Percentiles rank a stretch among this genome's conserved stretches.
Evolutionary conservation across 129 eudicot species (phyloP).

Genomic region (Smallanthus sonchifolius): DNA sequence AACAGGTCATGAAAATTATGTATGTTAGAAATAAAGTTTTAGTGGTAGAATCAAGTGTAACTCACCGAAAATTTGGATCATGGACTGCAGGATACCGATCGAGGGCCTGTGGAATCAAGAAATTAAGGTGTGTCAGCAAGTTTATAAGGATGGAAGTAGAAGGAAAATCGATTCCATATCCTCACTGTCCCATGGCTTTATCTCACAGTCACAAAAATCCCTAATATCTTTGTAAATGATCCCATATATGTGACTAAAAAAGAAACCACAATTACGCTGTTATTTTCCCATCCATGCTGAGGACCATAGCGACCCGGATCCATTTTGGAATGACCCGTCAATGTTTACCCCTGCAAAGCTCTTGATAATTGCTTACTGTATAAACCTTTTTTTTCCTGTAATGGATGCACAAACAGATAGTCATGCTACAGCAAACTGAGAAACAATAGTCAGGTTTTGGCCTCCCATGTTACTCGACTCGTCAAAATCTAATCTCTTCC

Average conservation of each 20-base stretch:
- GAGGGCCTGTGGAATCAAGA: slow-evolving; percentile 99
- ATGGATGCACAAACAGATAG: slow-evolving; percentile 79
- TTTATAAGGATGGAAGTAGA: slow-evolving; percentile 67
- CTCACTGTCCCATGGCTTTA: slow-evolving; percentile 92
- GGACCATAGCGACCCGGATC: slow-evolving; percentile 97
- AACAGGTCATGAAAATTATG: not conserved
- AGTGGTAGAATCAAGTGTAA: slow-evolving; percentile 23
- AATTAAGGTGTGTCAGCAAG: slow-evolving; percentile 95
- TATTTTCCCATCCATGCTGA: slow-evolving; percentile 99
- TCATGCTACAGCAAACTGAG: slow-evolving; percentile 54
- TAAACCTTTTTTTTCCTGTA: slow-evolving; percentile 71
- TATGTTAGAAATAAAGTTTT: slow-evolving; percentile 1
- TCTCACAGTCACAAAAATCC: slow-evolving; percentile 79
- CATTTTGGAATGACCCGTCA: slow-evolving; percentile 56
- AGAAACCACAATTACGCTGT: slow-evolving; percentile 99
- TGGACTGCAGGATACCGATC: slow-evolving; percentile 85
- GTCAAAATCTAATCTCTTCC: slow-evolving; percentile 42
- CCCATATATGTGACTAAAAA: slow-evolving; percentile 94
- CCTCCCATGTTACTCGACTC: slow-evolving; percentile 60
- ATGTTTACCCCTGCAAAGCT: slow-evolving; percentile 62
- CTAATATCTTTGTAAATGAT: slow-evolving; percentile 79
- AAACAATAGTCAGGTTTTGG: slow-evolving; percentile 49
- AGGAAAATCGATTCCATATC: slow-evolving; percentile 93
- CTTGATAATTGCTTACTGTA: slow-evolving; percentile 55
- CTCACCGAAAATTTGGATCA: slow-evolving; percentile 93